Evolutionary conservation across 2,329 filamentous ascomycete genomes (phyloP).

Genomic region (Lasiodiplodia gonubiensis): DNA sequence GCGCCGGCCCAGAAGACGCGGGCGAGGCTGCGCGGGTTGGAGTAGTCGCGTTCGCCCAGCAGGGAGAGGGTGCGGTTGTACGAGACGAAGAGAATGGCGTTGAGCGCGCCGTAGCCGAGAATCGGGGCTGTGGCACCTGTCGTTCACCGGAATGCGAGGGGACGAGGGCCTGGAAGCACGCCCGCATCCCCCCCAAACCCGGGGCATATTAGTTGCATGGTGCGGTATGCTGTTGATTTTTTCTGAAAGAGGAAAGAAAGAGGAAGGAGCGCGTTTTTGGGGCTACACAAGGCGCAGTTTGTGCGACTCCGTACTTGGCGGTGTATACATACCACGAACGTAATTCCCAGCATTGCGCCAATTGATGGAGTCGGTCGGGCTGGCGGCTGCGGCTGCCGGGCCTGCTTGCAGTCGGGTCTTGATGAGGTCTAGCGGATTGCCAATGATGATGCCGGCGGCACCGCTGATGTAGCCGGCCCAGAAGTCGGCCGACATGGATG

Average conservation of each 20-base stretch:
- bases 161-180: slow-evolving; percentile 4
- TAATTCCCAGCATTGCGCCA: slow-evolving; percentile 29
- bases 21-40: slow-evolving; percentile 53
- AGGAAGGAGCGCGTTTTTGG: too few species aligned
- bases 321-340: slow-evolving; percentile 28
- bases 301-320: too few species aligned
- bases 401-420: slow-evolving; percentile 82
- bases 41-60: slow-evolving; percentile 52
- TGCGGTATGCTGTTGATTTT: too few species aligned
- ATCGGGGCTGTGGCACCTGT: slow-evolving; percentile 82
- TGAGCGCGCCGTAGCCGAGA: slow-evolving; percentile 87
- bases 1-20: slow-evolving; percentile 82
- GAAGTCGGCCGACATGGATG: slow-evolving; percentile 81
- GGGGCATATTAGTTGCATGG: too few species aligned
- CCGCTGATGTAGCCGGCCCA: slow-evolving; percentile 93
- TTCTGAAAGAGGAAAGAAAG: too few species aligned
- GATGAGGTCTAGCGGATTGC: slow-evolving; percentile 81
- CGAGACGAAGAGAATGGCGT: slow-evolving; percentile 85
- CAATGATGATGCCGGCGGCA: slow-evolving; percentile 82
- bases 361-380: neutral
- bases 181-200: too few species aligned
- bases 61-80: slow-evolving; percentile 82
- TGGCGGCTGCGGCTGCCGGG: slow-evolving; percentile 26
- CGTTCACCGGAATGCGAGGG: slow-evolving; percentile 30
- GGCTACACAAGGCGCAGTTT: too few species aligned